These are phyloP conservation scores for Phaeosphaeria sp. DNA, from an alignment of 2,329 filamentous ascomycete species.

Conservation along the genomic window DNA sequence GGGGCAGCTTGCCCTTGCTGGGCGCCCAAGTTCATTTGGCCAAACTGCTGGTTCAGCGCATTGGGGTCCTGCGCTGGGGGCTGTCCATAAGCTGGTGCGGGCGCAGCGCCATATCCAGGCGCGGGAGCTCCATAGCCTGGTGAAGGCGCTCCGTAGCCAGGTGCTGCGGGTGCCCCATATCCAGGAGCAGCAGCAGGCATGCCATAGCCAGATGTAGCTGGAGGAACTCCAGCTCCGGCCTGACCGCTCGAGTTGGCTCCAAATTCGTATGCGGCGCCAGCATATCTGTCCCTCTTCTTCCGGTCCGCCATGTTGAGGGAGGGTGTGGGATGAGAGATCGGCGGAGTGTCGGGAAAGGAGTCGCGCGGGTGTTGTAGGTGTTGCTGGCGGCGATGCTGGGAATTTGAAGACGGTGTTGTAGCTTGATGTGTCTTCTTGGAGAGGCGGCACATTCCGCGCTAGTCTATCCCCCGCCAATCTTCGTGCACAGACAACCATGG, in stretches of 20 bases:
- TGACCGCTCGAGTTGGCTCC: conserved; percentile 78
- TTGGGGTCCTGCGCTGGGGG: conserved; percentile 64
- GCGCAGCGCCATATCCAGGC: conserved; percentile 44
- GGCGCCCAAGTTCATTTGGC: conserved; percentile 73
- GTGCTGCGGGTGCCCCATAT: conserved; percentile 48
- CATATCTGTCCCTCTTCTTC: conserved; percentile 95
- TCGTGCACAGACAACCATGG: conserved; percentile 15
- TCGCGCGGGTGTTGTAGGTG: conserved; percentile 14
- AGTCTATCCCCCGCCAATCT: conserved; percentile 29
- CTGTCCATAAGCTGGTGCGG: conserved; percentile 42
- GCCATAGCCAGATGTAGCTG: conserved; percentile 25
- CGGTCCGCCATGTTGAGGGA: conserved; percentile 40
- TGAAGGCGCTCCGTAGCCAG: conserved; percentile 44
- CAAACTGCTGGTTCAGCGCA: conserved; percentile 79
- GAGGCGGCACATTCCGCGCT: conserved; percentile 38
- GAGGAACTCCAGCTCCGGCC: conserved; percentile 55
- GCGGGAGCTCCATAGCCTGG: conserved; percentile 48
- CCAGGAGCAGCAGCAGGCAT: conserved; percentile 47
- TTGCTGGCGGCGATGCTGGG: conserved; percentile 20
- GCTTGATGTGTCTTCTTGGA: conserved; percentile 48
- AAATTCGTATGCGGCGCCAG: conserved; percentile 93
- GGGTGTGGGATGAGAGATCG: conserved; percentile 16
- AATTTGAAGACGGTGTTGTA: conserved; percentile 33
- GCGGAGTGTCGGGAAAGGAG: conserved; percentile 12
- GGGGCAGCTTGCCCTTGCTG: conserved; percentile 49